Conservation (phyloP, 2,329 filamentous ascomycete genomes). For the Xylariaceae sp. region DNA sequence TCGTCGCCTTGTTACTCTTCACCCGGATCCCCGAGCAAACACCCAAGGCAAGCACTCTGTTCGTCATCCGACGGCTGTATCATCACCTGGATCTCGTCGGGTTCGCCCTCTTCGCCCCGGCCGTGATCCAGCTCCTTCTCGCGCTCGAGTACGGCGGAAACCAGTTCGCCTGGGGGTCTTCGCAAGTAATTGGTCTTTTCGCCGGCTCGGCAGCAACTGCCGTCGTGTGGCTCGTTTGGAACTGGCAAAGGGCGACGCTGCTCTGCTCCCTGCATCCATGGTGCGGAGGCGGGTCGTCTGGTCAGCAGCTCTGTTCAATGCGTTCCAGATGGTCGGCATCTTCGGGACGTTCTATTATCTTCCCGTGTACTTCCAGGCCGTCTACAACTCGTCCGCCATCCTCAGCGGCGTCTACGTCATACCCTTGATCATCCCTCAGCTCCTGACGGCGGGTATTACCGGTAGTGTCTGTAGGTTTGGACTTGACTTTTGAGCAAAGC, state of each 20-base stretch:
- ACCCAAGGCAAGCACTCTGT: slow-evolving; percentile 1
- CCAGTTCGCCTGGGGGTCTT: slow-evolving; percentile 26
- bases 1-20: not conserved
- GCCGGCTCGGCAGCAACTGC: slow-evolving; percentile 13
- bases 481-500: not conserved
- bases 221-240: slow-evolving; percentile 20
- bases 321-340: slow-evolving; percentile 16
- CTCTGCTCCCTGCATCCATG: slow-evolving; percentile 18
- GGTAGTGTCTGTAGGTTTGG: slow-evolving; percentile 8
- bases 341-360: slow-evolving; percentile 19
- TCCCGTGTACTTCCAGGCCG: slow-evolving; percentile 29
- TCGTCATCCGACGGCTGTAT: slow-evolving; percentile 8
- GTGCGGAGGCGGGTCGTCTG: slow-evolving; percentile 15
- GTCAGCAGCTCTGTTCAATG: slow-evolving; percentile 10
- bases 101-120: slow-evolving; percentile 24
- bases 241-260: slow-evolving; percentile 20
- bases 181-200: slow-evolving; percentile 22
- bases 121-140: slow-evolving; percentile 28
- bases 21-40: slow-evolving; percentile 14
- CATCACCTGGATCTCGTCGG: slow-evolving; percentile 17
- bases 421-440: slow-evolving; percentile 18
- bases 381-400: slow-evolving; percentile 18
- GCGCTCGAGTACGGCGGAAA: slow-evolving; percentile 30
- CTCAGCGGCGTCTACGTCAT: slow-evolving; percentile 24
- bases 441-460: slow-evolving; percentile 8